Evolutionary conservation across 371 early-diverging fungal genomes (phyloP), one percentile per base, ranked within the genome.

Genomic region (Mortierella sp.): DNA sequence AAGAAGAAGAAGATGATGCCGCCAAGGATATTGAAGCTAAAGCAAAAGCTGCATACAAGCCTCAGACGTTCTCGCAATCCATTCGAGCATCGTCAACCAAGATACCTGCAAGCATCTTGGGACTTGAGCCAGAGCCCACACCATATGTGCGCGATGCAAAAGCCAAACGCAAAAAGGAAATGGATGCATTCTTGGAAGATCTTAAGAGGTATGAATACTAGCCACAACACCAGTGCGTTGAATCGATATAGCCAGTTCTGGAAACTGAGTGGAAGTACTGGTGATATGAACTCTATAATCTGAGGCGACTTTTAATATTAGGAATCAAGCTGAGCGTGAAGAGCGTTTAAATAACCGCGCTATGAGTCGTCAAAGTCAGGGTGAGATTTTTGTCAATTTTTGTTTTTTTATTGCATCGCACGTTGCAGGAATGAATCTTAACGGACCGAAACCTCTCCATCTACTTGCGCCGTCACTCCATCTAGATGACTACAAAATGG

Each of bases 171-270:
- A 95, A 93, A 75, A 89, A 95, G 45, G 93, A 96, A 57, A 72
- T 96, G 75, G 96, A 96, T 74, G 83, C 90, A 3, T 96, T 95
- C 66, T 73, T 96, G 34, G 93, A 96, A 72, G 95, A 95, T 65
- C 87, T 96, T 59, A 96, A 95, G 87, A 87, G 85, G 89, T 90
- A 83, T 13, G n/a, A 15, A 37, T 12, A 23, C 3, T 9, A n/a
- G 29, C n/a, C 59, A 19, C 12, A 40, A 6, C 22, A 5, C 9
- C 51, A 51, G 12, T 12, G 9, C 3, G 55, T 19, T 55, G 15
- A 19, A 31, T 19, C 13, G 26, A 55, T 17, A 29, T 19, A 23
- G 19, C 10, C 51, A 19, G 9, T 2, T 17, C n/a, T 26, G 22
- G 19, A 51, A 23, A 9, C 15, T 9, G 51, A 51, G 19, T 26